phyloP scores from a whole-genome alignment of 495 filamentous ascomycete genomes.

The Penicillium soppii region DNA sequence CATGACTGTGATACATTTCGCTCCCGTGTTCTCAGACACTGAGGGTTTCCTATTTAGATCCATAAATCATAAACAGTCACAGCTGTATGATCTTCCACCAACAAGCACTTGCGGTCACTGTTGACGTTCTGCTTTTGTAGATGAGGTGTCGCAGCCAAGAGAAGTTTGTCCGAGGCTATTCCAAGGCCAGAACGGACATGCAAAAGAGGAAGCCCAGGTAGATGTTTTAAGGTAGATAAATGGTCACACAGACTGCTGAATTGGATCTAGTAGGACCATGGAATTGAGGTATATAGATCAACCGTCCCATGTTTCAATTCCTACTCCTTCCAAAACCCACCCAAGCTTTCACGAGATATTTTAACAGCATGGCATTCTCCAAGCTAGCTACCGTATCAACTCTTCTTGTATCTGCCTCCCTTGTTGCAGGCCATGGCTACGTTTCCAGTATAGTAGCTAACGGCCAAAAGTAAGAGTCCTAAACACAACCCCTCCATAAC shows the following conservation, averaged over 20 bases:
- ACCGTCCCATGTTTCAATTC: too few species aligned
- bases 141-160: background rate
- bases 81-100: constrained; percentile 1
- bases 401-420: constrained; percentile 41
- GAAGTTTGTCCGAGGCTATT: constrained; percentile 14
- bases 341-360: background rate
- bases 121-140: background rate
- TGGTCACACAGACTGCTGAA: background rate
- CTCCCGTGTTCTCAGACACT: background rate
- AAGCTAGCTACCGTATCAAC: constrained; percentile 24
- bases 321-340: too few species aligned
- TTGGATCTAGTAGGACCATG: background rate
- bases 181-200: constrained; percentile 18
- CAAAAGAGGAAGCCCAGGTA: background rate
- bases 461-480: constrained; percentile 37
- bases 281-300: background rate
- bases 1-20: background rate
- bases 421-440: constrained; percentile 57
- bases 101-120: background rate
- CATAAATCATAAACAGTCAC: background rate
- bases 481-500: background rate
- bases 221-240: background rate
- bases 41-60: background rate
- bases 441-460: constrained; percentile 55
- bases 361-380: constrained; percentile 23